phyloP scores from a whole-genome alignment of 139 green algal genomes.

The Haematococcus sp. region DNA sequence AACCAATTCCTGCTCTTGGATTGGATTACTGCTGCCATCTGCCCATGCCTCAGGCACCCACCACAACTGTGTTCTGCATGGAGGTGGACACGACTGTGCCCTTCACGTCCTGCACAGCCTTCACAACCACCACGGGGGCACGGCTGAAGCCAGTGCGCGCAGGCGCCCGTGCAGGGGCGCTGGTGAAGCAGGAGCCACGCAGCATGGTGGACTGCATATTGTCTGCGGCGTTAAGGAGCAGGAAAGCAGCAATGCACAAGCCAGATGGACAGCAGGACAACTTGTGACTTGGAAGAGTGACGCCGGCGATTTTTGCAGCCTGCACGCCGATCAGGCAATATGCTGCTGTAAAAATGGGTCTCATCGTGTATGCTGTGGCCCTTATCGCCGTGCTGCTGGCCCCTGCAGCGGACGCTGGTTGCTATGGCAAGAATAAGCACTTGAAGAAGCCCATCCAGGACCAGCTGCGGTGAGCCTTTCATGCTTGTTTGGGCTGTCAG shows the following conservation, averaged over 20 bases:
- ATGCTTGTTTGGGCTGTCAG: neutral
- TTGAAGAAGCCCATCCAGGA: conserved; percentile 8
- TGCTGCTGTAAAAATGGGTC: too few relatives aligned
- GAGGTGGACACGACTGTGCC: conserved; percentile 43
- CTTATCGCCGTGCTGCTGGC: too few relatives aligned
- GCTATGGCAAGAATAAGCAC: conserved; percentile 12
- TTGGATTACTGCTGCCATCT: too few relatives aligned
- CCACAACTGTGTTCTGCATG: conserved; percentile 45
- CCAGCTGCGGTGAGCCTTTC: neutral
- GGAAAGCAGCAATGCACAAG: too few relatives aligned
- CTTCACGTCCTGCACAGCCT: conserved; percentile 51
- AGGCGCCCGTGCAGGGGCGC: neutral
- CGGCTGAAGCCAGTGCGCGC: neutral
- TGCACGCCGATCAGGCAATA: too few relatives aligned
- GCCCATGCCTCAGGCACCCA: conserved; percentile 3
- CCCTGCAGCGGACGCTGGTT: neutral
- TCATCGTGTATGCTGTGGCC: too few relatives aligned
- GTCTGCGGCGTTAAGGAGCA: neutral
- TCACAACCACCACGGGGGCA: conserved; percentile 27
- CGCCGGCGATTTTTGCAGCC: too few relatives aligned
- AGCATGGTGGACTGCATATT: conserved; percentile 40
- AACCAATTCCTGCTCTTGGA: too few relatives aligned
- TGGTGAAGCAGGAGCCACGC: conserved; percentile 25
- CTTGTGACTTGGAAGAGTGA: too few relatives aligned
- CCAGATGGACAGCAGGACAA: too few relatives aligned